A percentile compares a stretch with the other conserved stretches of the same genome.
These are phyloP conservation scores for Omphalotus guepiniiformis DNA, from an alignment of 768 basidiomycete species.

Conservation along the genomic window DNA sequence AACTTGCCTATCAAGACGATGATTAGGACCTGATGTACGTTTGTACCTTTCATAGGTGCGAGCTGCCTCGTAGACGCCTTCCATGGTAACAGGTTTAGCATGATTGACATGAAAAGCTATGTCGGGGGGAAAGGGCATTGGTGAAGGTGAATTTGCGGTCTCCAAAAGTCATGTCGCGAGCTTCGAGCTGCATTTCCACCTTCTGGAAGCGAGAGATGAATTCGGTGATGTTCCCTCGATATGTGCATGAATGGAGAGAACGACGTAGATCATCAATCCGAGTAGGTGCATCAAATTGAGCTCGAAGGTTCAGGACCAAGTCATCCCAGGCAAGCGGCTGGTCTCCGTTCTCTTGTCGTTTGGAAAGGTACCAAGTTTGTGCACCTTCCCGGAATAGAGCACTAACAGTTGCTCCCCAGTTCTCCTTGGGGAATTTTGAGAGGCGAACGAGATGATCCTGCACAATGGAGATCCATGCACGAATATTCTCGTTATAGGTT, in stretches of 20 bases:
- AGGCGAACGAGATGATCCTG: not conserved
- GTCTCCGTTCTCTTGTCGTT: not conserved
- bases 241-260: not conserved
- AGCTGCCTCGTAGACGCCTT: conserved; percentile 12
- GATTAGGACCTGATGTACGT: not conserved
- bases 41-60: conserved; percentile 7
- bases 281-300: not conserved
- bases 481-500: not conserved
- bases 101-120: not conserved
- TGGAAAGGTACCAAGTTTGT: conserved; percentile 1
- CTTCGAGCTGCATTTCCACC: conserved; percentile 3
- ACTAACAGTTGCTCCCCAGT: conserved; percentile 4
- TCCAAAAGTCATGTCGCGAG: conserved; percentile 4
- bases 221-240: conserved; percentile 1
- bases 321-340: not conserved
- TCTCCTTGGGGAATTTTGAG: not conserved
- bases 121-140: not conserved
- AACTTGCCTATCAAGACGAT: not conserved
- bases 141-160: conserved; percentile 2
- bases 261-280: not conserved
- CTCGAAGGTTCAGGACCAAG: not conserved
- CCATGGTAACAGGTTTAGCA: conserved; percentile 1
- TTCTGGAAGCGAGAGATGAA: conserved; percentile 2
- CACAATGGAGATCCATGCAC: not conserved
- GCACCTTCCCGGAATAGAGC: not conserved